Evolutionary conservation across 2,329 filamentous ascomycete genomes (phyloP).

Genomic region (Torrubiellomyces zombiae): DNA sequence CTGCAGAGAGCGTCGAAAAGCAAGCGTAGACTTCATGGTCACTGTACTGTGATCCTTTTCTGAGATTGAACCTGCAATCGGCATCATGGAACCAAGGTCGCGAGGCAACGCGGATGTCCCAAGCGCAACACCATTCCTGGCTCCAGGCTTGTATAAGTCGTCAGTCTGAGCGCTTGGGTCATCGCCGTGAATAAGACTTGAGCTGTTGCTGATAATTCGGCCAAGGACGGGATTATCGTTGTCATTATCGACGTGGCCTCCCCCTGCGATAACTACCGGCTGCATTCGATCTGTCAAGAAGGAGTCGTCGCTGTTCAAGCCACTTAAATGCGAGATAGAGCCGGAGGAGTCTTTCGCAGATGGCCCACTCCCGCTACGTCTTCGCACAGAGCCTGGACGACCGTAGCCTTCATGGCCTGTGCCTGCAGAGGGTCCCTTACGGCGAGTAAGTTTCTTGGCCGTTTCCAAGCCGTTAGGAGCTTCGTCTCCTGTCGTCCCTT

Average conservation of each 20-base stretch:
- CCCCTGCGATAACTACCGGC: conserved; percentile 49
- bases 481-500: conserved; percentile 35
- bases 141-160: no score
- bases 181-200: no score
- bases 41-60: no score
- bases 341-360: conserved; percentile 26
- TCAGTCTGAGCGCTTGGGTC: no score
- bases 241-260: conserved; percentile 42
- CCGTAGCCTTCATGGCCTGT: conserved; percentile 86
- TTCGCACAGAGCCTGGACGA: conserved; percentile 40
- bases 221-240: conserved; percentile 34
- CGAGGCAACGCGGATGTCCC: conserved; percentile 38
- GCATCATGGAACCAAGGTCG: no score
- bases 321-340: conserved; percentile 33
- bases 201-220: no score
- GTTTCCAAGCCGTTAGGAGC: conserved; percentile 33
- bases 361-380: conserved; percentile 44
- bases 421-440: conserved; percentile 72
- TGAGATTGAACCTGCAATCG: no score
- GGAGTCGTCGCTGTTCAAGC: conserved; percentile 30
- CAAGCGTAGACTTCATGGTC: conserved; percentile 32
- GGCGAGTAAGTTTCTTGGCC: conserved; percentile 20
- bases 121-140: no score
- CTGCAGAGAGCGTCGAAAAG: conserved; percentile 37
- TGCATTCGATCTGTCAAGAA: conserved; percentile 47